Conservation (phyloP, 2,329 filamentous ascomycete genomes). For the Colletotrichum horii region DNA sequence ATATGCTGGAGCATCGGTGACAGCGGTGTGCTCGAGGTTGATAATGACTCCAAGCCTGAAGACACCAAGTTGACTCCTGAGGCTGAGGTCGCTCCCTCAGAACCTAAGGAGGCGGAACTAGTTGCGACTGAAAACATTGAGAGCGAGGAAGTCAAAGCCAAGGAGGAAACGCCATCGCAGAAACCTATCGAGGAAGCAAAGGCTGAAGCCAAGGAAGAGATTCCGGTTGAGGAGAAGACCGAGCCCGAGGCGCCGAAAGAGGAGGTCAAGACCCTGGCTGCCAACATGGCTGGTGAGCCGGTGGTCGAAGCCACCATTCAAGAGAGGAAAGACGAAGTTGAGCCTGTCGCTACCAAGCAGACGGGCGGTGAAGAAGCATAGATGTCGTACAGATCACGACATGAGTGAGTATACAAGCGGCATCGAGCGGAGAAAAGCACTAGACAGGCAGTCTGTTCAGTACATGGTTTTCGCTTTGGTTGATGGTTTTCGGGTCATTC, state of each 20-base stretch:
- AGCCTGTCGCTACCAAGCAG: slow-evolving; percentile 41
- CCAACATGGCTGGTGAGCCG: slow-evolving; percentile 49
- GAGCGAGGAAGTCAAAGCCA: not conserved
- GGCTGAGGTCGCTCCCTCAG: not conserved
- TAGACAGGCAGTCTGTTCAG: slow-evolving; percentile 12
- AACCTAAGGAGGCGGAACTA: not conserved
- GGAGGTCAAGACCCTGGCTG: slow-evolving; percentile 39
- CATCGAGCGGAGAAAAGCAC: slow-evolving; percentile 12
- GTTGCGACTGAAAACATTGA: not conserved
- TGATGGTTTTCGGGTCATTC: slow-evolving; percentile 14
- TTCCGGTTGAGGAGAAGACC: not conserved
- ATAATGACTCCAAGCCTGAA: slow-evolving; percentile 26
- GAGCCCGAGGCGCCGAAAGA: slow-evolving; percentile 4
- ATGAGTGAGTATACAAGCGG: slow-evolving; percentile 4
- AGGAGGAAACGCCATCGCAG: not conserved
- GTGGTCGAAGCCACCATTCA: slow-evolving; percentile 43
- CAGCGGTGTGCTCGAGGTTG: slow-evolving; percentile 47
- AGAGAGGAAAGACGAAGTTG: slow-evolving; percentile 37
- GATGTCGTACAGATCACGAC: not conserved
- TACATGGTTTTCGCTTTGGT: not conserved
- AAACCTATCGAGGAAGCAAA: not conserved
- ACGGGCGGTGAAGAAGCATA: slow-evolving; percentile 17
- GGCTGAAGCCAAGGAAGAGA: slow-evolving; percentile 11
- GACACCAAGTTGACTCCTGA: not conserved
- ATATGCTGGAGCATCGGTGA: slow-evolving; percentile 60